Percentiles rank a stretch among this genome's conserved stretches.
These are phyloP conservation scores for Phoma sp. DNA, from an alignment of 2,329 filamentous ascomycete species.

Conservation along the genomic window DNA sequence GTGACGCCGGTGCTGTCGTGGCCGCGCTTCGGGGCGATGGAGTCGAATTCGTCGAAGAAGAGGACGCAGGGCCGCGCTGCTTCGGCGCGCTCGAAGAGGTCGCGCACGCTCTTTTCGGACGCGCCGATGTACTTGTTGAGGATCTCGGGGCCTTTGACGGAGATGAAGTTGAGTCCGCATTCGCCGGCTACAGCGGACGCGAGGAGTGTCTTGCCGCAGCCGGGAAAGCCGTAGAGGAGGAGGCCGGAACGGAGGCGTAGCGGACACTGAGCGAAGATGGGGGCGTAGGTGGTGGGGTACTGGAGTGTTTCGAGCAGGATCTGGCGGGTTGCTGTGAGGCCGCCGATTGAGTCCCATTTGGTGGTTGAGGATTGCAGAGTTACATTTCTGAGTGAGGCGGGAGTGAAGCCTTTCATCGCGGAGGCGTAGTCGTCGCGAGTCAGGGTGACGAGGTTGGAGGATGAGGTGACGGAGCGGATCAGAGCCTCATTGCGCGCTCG, in stretches of 20 bases:
- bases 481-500: conserved; percentile 90
- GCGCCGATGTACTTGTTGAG: conserved; percentile 99
- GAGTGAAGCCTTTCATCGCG: conserved; percentile 90
- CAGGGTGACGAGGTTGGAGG: conserved; percentile 62
- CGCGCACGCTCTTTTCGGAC: conserved; percentile 92
- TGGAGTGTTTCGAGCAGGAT: conserved; percentile 94
- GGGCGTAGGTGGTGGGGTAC: conserved; percentile 97
- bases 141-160: conserved; percentile 96
- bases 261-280: conserved; percentile 95
- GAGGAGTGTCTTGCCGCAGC: conserved; percentile 94
- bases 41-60: conserved; percentile 99
- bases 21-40: conserved; percentile 93
- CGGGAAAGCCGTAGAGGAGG: conserved; percentile 91
- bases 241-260: conserved; percentile 92
- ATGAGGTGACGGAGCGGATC: conserved; percentile 73
- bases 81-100: conserved; percentile 90
- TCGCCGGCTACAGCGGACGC: conserved; percentile 97
- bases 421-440: conserved; percentile 78
- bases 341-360: conserved; percentile 90
- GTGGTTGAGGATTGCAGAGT: conserved; percentile 91
- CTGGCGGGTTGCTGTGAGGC: conserved; percentile 82
- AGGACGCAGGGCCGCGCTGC: conserved; percentile 92
- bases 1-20: conserved; percentile 99
- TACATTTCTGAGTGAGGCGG: conserved; percentile 91
- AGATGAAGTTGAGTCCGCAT: conserved; percentile 97